These are phyloP conservation scores for Lathyrus sativus DNA, from an alignment of 306 rosid species.

Conservation along the genomic window DNA sequence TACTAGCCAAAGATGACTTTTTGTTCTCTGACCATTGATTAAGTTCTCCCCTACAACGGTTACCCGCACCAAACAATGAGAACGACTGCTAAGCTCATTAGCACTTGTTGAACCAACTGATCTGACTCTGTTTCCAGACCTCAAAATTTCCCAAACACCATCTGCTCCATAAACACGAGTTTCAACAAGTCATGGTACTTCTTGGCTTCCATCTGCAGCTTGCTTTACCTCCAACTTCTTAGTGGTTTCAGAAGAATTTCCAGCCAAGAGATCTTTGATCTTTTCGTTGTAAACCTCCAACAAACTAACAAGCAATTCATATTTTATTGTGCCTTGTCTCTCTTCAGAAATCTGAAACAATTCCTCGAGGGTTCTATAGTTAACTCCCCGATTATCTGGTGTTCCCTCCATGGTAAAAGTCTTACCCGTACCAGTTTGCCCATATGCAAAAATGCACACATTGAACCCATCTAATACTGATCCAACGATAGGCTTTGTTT, in stretches of 20 bases:
- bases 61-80: no score
- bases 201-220: slow-evolving; percentile 84
- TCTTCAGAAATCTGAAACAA: slow-evolving; percentile 67
- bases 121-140: no score
- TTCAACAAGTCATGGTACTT: no score
- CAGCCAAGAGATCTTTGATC: slow-evolving; percentile 82
- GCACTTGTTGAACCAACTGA: no score
- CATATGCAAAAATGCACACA: slow-evolving; percentile 92
- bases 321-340: slow-evolving; percentile 64
- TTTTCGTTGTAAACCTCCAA: slow-evolving; percentile 94
- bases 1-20: no score
- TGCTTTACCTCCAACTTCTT: slow-evolving; percentile 98
- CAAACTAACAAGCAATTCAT: slow-evolving; percentile 80
- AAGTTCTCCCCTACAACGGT: no score
- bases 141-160: no score
- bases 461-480: slow-evolving; percentile 91
- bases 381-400: slow-evolving; percentile 81
- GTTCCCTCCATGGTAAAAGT: slow-evolving; percentile 98
- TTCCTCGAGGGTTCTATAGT: slow-evolving; percentile 85
- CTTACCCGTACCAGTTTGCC: slow-evolving; percentile 97
- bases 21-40: no score
- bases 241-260: slow-evolving; percentile 57
- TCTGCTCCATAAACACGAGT: no score
- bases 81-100: no score
- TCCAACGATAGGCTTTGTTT: slow-evolving; percentile 75